These are phyloP conservation scores for Volvariella volvacea DNA, from an alignment of 1,284 basidiomycete genomes.

Conservation along the genomic window DNA sequence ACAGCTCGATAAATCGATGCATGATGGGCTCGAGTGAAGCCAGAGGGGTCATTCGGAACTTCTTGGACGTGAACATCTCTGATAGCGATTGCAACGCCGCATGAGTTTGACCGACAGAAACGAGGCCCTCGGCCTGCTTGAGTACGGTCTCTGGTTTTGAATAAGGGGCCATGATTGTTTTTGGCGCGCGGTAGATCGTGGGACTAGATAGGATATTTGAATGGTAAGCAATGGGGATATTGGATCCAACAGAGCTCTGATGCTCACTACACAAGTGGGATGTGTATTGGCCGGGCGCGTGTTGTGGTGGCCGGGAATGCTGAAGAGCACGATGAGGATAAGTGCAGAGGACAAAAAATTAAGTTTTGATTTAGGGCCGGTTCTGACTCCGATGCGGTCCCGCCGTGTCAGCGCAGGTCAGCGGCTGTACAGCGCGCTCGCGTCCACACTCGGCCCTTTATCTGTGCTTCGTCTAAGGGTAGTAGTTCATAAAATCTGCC, in stretches of 20 bases:
- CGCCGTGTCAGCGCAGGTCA: too few species aligned
- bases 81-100: conserved; percentile 86
- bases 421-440: too few species aligned
- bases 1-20: conserved; percentile 90
- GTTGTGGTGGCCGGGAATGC: not conserved
- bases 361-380: conserved; percentile 15
- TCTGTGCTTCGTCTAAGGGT: too few species aligned
- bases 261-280: conserved; percentile 13
- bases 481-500: too few species aligned
- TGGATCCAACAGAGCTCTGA: conserved; percentile 2
- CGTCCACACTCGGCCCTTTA: too few species aligned
- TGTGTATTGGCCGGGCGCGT: conserved; percentile 14
- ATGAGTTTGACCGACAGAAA: conserved; percentile 84
- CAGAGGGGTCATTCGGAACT: conserved; percentile 90
- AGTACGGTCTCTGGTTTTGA: conserved; percentile 89
- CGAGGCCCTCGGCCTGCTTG: conserved; percentile 88
- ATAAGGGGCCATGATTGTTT: conserved; percentile 71
- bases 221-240: not conserved
- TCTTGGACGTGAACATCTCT: conserved; percentile 91
- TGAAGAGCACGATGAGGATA: not conserved
- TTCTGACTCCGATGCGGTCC: not conserved
- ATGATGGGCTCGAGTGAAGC: conserved; percentile 93
- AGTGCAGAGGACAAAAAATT: conserved; percentile 12
- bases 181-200: not conserved
- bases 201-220: not conserved